Conservation (phyloP, 306 rosid genomes). For the Notholithocarpus densiflorus region DNA sequence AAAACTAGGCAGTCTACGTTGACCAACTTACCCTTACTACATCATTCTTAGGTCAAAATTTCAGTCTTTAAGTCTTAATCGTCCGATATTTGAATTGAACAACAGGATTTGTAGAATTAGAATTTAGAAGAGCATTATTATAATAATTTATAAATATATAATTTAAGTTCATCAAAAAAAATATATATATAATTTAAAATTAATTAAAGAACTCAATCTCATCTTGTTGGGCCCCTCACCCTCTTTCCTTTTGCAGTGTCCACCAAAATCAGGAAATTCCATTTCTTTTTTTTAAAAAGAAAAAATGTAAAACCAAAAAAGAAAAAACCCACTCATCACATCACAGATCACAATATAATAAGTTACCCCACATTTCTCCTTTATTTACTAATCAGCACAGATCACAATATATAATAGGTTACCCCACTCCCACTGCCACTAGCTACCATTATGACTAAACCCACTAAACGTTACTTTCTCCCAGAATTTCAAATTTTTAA, state of each 20-base stretch:
- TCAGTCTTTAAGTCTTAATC: background rate
- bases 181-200: too few species aligned
- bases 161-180: background rate
- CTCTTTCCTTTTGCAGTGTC: slow-evolving; percentile 2
- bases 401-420: background rate
- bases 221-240: slow-evolving; percentile 14
- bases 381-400: too few species aligned
- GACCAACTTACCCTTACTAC: background rate
- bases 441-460: slow-evolving; percentile 29
- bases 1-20: too few species aligned
- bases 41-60: slow-evolving; percentile 20
- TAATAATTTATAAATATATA: background rate
- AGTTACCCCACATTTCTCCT: slow-evolving; percentile 20
- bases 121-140: background rate
- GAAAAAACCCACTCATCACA: slow-evolving; percentile 29
- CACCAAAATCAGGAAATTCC: slow-evolving; percentile 12
- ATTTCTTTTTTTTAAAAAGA: background rate
- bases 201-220: slow-evolving; percentile 11
- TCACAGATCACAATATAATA: slow-evolving; percentile 16
- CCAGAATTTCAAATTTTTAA: slow-evolving; percentile 32
- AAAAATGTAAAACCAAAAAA: slow-evolving; percentile 8
- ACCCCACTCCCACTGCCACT: background rate
- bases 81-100: slow-evolving; percentile 12
- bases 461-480: slow-evolving; percentile 46
- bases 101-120: background rate